Evolutionary conservation across 2,329 filamentous ascomycete genomes (phyloP), one percentile per base, ranked within the genome.

Genomic region (Curvularia sp.): DNA sequence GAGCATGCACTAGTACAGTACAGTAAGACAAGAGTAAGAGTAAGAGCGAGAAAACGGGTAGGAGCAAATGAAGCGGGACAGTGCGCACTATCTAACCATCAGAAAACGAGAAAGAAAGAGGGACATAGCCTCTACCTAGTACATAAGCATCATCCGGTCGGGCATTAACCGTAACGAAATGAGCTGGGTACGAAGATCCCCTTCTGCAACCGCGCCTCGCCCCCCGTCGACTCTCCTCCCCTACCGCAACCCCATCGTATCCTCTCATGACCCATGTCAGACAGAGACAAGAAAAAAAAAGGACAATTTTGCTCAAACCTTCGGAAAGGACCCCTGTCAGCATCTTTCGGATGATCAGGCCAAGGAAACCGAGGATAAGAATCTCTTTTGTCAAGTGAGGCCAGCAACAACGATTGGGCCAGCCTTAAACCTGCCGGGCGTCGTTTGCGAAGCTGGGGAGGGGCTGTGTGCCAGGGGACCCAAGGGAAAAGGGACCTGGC

Each of bases 131-230:
- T 24, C 22, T 50, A 50, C 48, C 35, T 50, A 50, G 48, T 41
- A 20, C 18, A 22, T 49, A 50, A 50, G 48, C 48, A 50, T 18
- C 46, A 22, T 22, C 31, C 46, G 46, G 46, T 49, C 48, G 48
- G 48, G 48, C 48, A 50, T 50, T 50, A 52, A 52, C 35, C 35
- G 28, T 31, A 52, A 52, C 38, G 39, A 52, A 52, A 52, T 52
- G 49, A 52, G 39, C 38, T 39, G 39, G 33, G 33, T 39, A 41
- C 48, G 48, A 50, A 50, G 48, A 50, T 50, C 48, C 48, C 48
- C 33, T 39, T 33, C 35, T 41, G 33, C 48, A 43, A 43, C 41
- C 41, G 41, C 41, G 41, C 22, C 35, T 38, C 35, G 35, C 15
- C 35, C 35, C 33, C 30, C 12, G 33, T 35, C 33, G 12, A 35